Evolutionary conservation across 345 rosid genomes (phyloP).

Genomic region (Eucalyptus guilfoylei): DNA sequence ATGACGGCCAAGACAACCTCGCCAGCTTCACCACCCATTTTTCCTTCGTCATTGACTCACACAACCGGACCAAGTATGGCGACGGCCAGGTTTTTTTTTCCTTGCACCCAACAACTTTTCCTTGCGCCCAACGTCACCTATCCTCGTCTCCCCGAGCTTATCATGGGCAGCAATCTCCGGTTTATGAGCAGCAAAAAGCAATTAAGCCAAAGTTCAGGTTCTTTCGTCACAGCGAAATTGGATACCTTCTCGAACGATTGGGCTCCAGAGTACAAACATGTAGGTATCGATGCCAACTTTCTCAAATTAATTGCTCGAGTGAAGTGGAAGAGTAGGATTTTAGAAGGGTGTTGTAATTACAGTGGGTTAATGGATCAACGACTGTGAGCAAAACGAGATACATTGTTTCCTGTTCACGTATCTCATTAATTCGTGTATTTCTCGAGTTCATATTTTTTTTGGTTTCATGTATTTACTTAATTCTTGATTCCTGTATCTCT

Average conservation of each 20-base stretch:
- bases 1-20: background rate
- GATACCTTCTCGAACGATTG: background rate
- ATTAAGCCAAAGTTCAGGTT: background rate
- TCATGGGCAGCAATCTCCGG: background rate
- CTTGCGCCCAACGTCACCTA: background rate
- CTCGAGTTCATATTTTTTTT: too few species aligned
- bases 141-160: background rate
- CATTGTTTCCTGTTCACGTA: too few species aligned
- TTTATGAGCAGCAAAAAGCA: background rate
- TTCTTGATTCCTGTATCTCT: too few species aligned
- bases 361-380: too few species aligned
- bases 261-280: constrained; percentile 6
- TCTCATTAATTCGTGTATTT: too few species aligned
- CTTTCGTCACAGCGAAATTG: constrained; percentile 8
- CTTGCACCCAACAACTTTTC: background rate
- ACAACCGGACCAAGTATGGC: background rate
- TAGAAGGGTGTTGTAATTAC: background rate
- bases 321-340: background rate
- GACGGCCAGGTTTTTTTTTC: background rate
- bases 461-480: too few species aligned
- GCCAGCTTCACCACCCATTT: constrained; percentile 13
- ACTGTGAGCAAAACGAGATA: too few species aligned
- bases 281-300: constrained; percentile 10
- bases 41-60: background rate
- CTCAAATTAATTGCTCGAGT: background rate